phyloP scores from a whole-genome alignment of 75 land plant species.

The Cryptomeria japonica region DNA sequence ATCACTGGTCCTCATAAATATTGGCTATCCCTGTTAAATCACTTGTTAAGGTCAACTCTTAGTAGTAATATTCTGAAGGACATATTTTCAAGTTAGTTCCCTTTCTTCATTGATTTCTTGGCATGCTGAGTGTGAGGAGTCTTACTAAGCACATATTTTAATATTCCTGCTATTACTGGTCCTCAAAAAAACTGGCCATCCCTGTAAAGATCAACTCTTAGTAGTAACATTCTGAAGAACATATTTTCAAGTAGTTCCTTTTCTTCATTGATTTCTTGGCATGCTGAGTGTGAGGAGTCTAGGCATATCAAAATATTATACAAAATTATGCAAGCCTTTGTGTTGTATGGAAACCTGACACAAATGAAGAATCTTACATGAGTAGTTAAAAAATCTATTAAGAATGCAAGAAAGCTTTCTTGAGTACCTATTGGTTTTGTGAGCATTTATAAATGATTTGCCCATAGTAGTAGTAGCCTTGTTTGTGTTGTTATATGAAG shows the following conservation, averaged over 20 bases:
- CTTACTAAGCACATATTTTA: too few species aligned
- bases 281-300: background rate
- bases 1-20: background rate
- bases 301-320: background rate
- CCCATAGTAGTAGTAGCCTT: background rate
- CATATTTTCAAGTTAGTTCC: background rate
- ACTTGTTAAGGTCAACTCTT: background rate
- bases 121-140: too few species aligned
- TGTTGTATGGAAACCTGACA: background rate
- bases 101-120: background rate
- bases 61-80: background rate
- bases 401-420: background rate
- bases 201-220: background rate
- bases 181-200: background rate
- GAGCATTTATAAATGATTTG: background rate
- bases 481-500: too few species aligned
- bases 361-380: background rate
- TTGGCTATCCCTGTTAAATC: background rate
- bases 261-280: background rate
- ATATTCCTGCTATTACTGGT: background rate
- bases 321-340: background rate
- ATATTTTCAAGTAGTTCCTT: background rate
- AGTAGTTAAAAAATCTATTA: background rate
- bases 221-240: background rate
- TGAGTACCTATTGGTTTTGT: background rate